Percentiles rank a stretch among this genome's conserved stretches.
Evolutionary conservation across 225 moss, liverwort and hornwort species (phyloP).

Genomic region (Bryoerythrophyllum caledonicum): DNA sequence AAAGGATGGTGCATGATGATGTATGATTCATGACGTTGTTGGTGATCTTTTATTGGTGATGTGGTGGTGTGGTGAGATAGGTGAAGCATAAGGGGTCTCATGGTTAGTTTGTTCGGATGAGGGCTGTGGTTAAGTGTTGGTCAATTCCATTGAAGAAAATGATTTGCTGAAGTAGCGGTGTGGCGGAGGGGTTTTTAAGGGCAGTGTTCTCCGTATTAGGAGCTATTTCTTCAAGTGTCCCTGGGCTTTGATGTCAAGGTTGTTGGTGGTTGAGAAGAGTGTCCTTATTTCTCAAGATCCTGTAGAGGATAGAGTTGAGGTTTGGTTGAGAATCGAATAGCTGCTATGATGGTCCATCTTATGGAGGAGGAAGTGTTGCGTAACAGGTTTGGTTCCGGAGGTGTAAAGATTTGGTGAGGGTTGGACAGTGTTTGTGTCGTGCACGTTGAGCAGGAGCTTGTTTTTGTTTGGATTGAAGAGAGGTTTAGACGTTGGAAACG

Average conservation of each 20-base stretch:
- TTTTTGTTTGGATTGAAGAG: too few relatives aligned
- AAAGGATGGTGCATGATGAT: neutral
- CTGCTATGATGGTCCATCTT: too few relatives aligned
- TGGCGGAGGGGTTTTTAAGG: too few relatives aligned
- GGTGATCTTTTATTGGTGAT: neutral
- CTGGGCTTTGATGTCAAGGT: neutral
- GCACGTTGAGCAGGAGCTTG: neutral
- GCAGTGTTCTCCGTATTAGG: too few relatives aligned
- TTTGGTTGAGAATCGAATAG: too few relatives aligned
- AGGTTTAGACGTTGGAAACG: neutral
- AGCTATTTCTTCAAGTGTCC: neutral
- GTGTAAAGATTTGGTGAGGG: neutral
- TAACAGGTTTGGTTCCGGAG: neutral
- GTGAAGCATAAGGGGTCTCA: neutral
- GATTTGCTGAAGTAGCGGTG: too few relatives aligned
- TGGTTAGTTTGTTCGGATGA: too few relatives aligned
- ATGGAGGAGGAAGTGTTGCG: neutral
- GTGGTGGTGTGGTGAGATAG: too few relatives aligned
- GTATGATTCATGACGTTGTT: slow-evolving; percentile 8
- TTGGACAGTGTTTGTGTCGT: neutral
- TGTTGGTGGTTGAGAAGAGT: neutral
- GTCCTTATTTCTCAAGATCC: neutral
- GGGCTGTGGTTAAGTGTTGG: too few relatives aligned
- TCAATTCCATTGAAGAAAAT: too few relatives aligned
- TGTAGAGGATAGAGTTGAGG: neutral